Evolutionary conservation across 2,329 filamentous ascomycete species (phyloP).

Genomic region (Neurospora sp.): DNA sequence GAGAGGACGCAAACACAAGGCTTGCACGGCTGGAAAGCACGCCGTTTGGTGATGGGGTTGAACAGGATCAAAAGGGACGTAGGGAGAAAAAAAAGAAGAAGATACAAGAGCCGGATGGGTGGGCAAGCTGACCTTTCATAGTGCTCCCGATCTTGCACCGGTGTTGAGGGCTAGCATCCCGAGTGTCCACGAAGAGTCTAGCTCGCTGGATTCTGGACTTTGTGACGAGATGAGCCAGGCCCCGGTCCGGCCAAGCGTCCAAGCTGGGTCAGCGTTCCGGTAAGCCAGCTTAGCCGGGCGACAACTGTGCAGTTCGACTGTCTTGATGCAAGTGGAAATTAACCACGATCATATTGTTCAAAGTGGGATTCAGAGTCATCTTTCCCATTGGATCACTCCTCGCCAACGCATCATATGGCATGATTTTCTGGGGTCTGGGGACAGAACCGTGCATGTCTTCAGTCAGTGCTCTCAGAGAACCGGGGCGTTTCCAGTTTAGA

Average conservation of each 20-base stretch:
- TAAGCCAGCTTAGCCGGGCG: neutral
- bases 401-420: too few relatives aligned
- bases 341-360: neutral
- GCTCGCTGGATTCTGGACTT: neutral
- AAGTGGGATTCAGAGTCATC: too few relatives aligned
- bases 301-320: neutral
- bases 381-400: too few relatives aligned
- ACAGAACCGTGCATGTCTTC: neutral
- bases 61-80: constrained; percentile 13
- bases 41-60: constrained; percentile 18
- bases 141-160: neutral
- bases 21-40: constrained; percentile 20
- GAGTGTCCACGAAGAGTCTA: neutral
- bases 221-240: neutral
- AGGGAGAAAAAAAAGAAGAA: constrained; percentile 4
- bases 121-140: constrained; percentile 13
- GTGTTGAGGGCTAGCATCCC: neutral
- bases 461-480: too few relatives aligned
- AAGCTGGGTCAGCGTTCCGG: neutral
- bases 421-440: neutral
- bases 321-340: neutral
- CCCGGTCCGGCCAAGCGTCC: neutral
- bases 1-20: constrained; percentile 26
- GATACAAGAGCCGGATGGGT: constrained; percentile 1
- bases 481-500: too few relatives aligned